A percentile compares a stretch with the other conserved stretches of the same genome.
phyloP scores from a whole-genome alignment of 352 stramenopile species.

The Thraustochytrium striatum region DNA sequence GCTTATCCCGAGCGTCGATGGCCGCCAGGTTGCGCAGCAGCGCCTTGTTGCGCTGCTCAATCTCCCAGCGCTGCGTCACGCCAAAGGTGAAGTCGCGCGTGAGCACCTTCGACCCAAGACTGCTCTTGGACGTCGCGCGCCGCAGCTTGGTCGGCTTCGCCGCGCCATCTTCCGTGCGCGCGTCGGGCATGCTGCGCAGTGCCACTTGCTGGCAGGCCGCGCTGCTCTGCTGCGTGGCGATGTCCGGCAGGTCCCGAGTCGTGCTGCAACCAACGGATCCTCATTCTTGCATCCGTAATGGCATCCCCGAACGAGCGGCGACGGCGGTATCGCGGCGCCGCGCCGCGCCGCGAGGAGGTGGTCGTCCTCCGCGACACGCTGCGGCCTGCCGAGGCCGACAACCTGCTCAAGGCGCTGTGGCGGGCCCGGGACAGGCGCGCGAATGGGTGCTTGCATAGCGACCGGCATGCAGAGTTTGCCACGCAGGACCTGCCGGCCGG shows the following conservation, averaged over 20 bases:
- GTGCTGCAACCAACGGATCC: neutral
- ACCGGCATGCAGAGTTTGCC: conserved; percentile 70
- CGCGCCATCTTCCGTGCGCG: neutral
- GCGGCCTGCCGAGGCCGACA: conserved; percentile 57
- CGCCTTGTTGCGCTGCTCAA: neutral
- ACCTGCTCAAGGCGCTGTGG: conserved; percentile 59
- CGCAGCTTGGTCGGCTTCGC: neutral
- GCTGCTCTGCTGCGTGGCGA: neutral
- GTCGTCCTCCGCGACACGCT: neutral
- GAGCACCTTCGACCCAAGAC: neutral
- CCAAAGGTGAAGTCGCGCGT: conserved; percentile 36
- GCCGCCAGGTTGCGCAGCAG: neutral
- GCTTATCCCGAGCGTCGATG: neutral
- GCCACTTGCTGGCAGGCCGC: neutral
- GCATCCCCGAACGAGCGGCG: neutral
- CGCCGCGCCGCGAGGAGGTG: neutral
- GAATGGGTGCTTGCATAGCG: conserved; percentile 67
- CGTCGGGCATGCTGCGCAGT: neutral
- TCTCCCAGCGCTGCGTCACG: neutral
- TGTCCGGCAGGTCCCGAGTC: neutral
- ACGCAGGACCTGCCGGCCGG: conserved; percentile 75
- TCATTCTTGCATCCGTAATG: too few relatives aligned
- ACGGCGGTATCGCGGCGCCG: neutral
- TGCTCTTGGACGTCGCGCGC: neutral
- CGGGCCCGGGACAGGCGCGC: conserved; percentile 51